phyloP scores from a whole-genome alignment of 2,329 filamentous ascomycete genomes.

The Phyllosticta paracitricarpa region DNA sequence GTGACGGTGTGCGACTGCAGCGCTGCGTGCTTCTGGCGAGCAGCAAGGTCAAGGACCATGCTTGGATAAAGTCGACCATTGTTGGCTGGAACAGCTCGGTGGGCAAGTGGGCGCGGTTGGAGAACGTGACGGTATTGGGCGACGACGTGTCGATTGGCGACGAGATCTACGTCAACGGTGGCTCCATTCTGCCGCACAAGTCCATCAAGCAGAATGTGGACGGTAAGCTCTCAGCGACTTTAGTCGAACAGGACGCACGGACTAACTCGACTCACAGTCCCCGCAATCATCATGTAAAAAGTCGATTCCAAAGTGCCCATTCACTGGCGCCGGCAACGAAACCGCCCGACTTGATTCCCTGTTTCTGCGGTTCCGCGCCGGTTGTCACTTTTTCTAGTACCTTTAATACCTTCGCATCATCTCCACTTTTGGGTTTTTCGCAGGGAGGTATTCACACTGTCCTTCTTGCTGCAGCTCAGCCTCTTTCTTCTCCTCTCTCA shows the following conservation, averaged over 20 bases:
- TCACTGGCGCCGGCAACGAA: neutral
- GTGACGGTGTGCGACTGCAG: conserved; percentile 88
- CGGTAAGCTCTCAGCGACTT: conserved; percentile 20
- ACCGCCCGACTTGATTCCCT: neutral
- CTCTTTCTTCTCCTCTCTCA: neutral
- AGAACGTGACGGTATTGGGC: conserved; percentile 96
- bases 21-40: conserved; percentile 81
- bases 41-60: conserved; percentile 95
- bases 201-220: conserved; percentile 98
- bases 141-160: conserved; percentile 97
- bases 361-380: neutral
- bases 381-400: neutral
- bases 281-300: conserved; percentile 38
- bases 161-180: conserved; percentile 97
- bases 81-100: conserved; percentile 97
- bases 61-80: conserved; percentile 97
- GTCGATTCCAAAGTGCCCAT: neutral
- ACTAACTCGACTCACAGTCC: conserved; percentile 22
- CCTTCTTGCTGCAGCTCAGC: neutral
- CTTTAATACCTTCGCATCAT: neutral
- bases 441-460: neutral
- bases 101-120: conserved; percentile 87
- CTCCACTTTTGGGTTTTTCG: neutral
- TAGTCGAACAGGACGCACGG: neutral
- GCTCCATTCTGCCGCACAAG: conserved; percentile 93